Base-by-base conservation (phyloP, 139 green algal genomes). In the Micromonas pusilla region DNA sequence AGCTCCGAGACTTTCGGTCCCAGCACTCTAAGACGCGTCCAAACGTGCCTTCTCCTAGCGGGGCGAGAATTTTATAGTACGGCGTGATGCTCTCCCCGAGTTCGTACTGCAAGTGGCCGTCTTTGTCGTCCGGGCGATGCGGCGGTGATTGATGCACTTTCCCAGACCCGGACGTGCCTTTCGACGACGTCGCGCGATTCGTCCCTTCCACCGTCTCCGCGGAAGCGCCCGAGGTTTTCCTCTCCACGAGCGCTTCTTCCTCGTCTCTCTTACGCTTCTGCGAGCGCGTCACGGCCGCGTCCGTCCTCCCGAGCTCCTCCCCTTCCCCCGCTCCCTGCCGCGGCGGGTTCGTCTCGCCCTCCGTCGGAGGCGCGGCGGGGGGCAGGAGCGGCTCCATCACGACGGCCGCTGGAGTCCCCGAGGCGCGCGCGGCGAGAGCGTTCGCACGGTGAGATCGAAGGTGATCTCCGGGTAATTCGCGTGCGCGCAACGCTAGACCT, bases 11-110 rank as follows among this genome's bases (percentile, higher is more conserved):
- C 39, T 93, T 87, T 3, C 94, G 83, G 85, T 99, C 96, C 93
- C 94, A 98, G 86, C 96, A 99, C 80, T 99, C 96, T n/a, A 98
- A 74, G 30, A 98, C 94, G 23, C 91, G 87, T 53, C 94, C 94
- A 78, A 94, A 97, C 2, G 94, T 98, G 36, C 94, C 91, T 91
- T 88, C 63, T 38, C 45, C 64, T 13, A 81, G 57, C 34, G 30
- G 63, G 2, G 68, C 37, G 39, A 54, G 60, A 37, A 38, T 64
- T 2, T 65, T 52, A 0, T 71, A 89, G 57, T 76, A 39, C 37
- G 83, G 80, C 20, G 81, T 85, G 33, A 89, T 36, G 33, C 74
- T 86, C n/a, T 88, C 85, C 2, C 84, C 85, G 16, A 89, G 66
- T 32, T 83, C 78, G 67, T 82, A 89, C 23, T 76, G 67, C 52